Evolutionary conservation across 768 basidiomycete genomes (phyloP).

Genomic region (Chalciporus sphaerocephalus): DNA sequence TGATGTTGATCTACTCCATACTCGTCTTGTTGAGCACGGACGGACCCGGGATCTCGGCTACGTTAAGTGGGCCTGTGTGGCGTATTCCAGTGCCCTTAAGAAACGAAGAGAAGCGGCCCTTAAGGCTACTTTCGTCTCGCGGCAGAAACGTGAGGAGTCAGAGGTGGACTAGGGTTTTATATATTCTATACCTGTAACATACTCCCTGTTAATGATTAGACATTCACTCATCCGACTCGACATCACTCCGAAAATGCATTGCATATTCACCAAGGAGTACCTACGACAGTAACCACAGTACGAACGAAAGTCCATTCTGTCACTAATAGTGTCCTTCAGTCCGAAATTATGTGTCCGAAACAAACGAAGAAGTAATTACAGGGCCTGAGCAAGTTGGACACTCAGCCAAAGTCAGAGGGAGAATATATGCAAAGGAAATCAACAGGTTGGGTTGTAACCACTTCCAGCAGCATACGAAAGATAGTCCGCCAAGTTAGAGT

Average conservation of each 20-base stretch:
- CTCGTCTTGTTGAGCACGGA: constrained; percentile 52
- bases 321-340: neutral
- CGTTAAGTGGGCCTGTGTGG: constrained; percentile 67
- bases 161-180: constrained; percentile 11
- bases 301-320: neutral
- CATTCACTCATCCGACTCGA: neutral
- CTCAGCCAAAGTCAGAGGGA: neutral
- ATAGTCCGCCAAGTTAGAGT: constrained; percentile 21
- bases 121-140: constrained; percentile 8
- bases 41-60: constrained; percentile 52
- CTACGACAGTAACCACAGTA: too few relatives aligned
- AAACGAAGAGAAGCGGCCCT: constrained; percentile 48
- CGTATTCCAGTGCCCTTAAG: constrained; percentile 67
- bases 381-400: neutral
- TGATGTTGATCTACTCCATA: constrained; percentile 78
- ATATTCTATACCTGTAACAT: neutral
- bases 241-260: too few relatives aligned
- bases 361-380: neutral
- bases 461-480: constrained; percentile 20
- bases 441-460: constrained; percentile 15
- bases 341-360: neutral
- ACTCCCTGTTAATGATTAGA: neutral
- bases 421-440: neutral
- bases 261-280: too few relatives aligned
- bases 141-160: neutral